Base-by-base conservation (phyloP, 1,284 basidiomycete genomes). In the Marasmius oreades region DNA sequence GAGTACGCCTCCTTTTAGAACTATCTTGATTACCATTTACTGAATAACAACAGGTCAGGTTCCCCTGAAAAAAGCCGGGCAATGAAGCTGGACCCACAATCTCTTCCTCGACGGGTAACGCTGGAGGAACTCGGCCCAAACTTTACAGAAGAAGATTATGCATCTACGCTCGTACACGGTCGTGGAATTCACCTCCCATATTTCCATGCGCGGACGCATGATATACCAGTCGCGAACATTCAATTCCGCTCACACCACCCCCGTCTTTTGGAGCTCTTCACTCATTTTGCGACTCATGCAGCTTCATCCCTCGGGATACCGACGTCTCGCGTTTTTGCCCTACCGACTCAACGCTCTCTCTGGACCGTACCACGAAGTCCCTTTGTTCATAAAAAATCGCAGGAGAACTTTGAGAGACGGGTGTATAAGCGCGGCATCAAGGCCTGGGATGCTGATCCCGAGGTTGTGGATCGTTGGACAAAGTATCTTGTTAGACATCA, bases 331-430 rank as follows among this genome's bases (percentile, higher is more conserved):
- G 79, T 88, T 2, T 82, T 81, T 2, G 71, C 74, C 2, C 82
- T 98, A 0, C 95, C 95, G 0, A 92, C 84, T 1, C 81, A 88
- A 62, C 87, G 89, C 23, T 80, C 82, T 7, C 75, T 98, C 8
- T 94, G 92, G 86, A 98, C 96, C 0, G 95, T 98, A 12, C 81
- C 84, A 10, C 84, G 88, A 44, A 84, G 85, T 3, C 95, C 95
- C 3, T 98, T 98, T 71, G 88, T 87, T 7, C 90, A 96, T 73
- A 99, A 99, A 71, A 98, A 97, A 74, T 79, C 83, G 20, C 95
- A 98, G 73, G 95, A 99, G 76, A 98, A 98, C 75, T 99, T 98
- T 70, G 89, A 94, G 72, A 76, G 93, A 31, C 81, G 78, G 65
- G 89, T 90, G 55, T 90, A 96, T 69, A 90, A 89, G 65, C 81